Base-by-base conservation (phyloP, 2,329 filamentous ascomycete genomes). In the Leptographium wingfieldii region DNA sequence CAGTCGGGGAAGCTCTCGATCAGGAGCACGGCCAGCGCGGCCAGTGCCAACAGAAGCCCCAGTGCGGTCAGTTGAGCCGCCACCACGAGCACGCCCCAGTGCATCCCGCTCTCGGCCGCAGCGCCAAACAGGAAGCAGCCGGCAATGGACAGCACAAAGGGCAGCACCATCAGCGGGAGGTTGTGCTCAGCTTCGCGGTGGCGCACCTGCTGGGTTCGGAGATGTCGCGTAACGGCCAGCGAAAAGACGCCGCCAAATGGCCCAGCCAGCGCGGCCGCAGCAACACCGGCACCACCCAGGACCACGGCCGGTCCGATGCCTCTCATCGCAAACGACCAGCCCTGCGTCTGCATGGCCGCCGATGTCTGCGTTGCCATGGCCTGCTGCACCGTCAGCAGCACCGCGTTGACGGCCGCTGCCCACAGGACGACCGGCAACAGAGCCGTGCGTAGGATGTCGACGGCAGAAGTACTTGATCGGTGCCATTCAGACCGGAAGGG, bases 361-460 rank as follows among this genome's bases (percentile, higher is more conserved):
- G 62, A 65, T 51, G 59, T 57, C 56, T 65, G 67, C 64, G 68
- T 69, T 55, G 64, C 62, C 22, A 66, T 64, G 7, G 69, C 68
- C 49, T 68, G 67, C 56, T 67, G 67, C 51, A 64, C 66, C 27
- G 68, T 65, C 35, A 68, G 48, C 60, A 72, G 65, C 35, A 66
- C 63, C 46, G 65, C 67, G 59, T 71, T 70, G 33, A 68, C 61
- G 11, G 69, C 56, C 4, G 71, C 66, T 10, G 65, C 65, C 68
- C 71, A 74, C 9, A 72, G 38, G 16, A 73, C 67, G 38, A 68
- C 66, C 1, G 72, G 71, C 61, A 72, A 70, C 14, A 70, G 56
- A 3, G 67, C 68, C 14, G 69, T 71, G 54, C 69, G 67, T n/a
- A 70, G 55, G 14, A 68, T 67, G 55, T 71, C 65, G 10, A 69